Evolutionary conservation across 345 rosid species (phyloP).

Genomic region (Eucalyptus polyanthemos): DNA sequence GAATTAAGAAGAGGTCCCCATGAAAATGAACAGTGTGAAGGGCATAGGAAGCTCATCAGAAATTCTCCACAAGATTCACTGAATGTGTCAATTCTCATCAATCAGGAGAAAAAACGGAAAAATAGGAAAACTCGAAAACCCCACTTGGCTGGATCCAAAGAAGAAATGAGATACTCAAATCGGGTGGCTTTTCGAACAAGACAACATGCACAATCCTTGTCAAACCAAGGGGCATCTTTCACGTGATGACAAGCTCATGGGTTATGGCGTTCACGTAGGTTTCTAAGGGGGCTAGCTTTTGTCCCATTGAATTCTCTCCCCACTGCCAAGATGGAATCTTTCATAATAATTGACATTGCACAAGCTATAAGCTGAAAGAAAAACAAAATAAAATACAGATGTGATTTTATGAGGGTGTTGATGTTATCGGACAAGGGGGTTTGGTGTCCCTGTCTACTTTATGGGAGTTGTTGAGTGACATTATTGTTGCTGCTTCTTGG

Average conservation of each 20-base stretch:
- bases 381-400: not conserved
- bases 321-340: not conserved
- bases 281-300: not conserved
- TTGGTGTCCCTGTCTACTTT: not conserved
- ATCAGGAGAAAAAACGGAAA: not conserved
- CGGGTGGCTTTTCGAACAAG: not conserved
- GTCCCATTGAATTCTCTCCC: not conserved
- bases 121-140: not conserved
- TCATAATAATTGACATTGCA: not conserved
- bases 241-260: not conserved
- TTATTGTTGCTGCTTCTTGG: not conserved
- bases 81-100: not conserved
- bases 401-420: not conserved
- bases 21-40: not conserved
- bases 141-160: not conserved
- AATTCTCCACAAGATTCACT: not conserved
- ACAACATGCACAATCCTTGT: not conserved
- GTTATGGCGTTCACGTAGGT: not conserved
- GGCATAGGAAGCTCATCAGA: not conserved
- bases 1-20: not conserved
- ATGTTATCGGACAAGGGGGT: not conserved
- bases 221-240: slow-evolving; percentile 1
- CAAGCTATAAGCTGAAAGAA: not conserved
- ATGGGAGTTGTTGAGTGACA: not conserved
- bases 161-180: not conserved